Base-by-base conservation (phyloP, 75 land plant species). In the Selaginella tamariscina region DNA sequence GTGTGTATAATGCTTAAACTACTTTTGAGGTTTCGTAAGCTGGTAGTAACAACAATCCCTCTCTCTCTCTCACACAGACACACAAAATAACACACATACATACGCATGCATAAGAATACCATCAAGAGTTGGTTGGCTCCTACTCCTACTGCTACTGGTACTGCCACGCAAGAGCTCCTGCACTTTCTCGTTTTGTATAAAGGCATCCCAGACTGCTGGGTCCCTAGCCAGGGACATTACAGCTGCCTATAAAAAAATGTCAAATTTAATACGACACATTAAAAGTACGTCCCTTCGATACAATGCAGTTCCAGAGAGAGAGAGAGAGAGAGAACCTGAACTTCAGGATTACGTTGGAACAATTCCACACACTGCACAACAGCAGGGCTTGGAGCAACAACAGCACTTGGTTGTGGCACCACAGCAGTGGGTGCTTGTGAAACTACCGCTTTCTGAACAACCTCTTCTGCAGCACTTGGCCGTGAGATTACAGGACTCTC, bases 171-270 rank as follows among this genome's bases (percentile, higher is more conserved):
- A 59, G 56, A 74, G 76, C 32, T 74, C 76, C 63, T 74, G 76
- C 13, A 74, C 72, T 44, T 69, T 74, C 67, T 74, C 76, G 68
- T 74, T 74, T 39, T 63, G 68, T 65, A 63, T 66, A 62, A 74
- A 74, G 1, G 76, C 76, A 32, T 74, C 32, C 76, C 76, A 74
- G 27, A 74, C 55, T 1, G 76, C 73, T 33, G 76, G 76, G 33
- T 74, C 76, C 28, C 72, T 69, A 9, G 72, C 72, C 32, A 74
- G 59, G 30, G 76, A 74, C 24, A 74, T 68, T 32, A 74, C 72
- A 30, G 72, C 76, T 30, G 76, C 76, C 76, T 74, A n/a, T n/a
- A n/a, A n/a, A n/a, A n/a, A n/a, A n/a, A n/a, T n/a, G n/a, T n/a
- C n/a, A n/a, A n/a, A n/a, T n/a, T n/a, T n/a, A n/a, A n/a, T n/a